A percentile compares a stretch with the other conserved stretches of the same genome.
phyloP scores from a whole-genome alignment of 2,329 filamentous ascomycete species.

The Elsinoe fawcettii region DNA sequence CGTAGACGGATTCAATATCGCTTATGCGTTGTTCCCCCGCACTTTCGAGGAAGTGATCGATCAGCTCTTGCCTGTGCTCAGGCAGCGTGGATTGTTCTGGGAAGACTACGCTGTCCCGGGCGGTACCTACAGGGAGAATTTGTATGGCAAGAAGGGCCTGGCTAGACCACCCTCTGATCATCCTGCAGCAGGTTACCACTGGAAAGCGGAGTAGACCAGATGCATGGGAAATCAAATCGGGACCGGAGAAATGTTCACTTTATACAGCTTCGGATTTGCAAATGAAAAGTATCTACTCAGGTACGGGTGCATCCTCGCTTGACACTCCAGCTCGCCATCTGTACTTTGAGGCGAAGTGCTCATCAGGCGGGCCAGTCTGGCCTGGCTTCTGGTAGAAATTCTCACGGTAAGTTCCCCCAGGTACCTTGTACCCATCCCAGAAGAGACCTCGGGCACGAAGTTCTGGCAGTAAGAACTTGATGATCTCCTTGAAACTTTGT shows the following conservation, averaged over 20 bases:
- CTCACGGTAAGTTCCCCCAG: slow-evolving; percentile 19
- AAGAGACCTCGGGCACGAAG: slow-evolving; percentile 31
- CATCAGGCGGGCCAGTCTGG: neutral
- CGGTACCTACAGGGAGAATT: slow-evolving; percentile 55
- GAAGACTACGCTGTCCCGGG: slow-evolving; percentile 47
- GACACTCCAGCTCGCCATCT: slow-evolving; percentile 3
- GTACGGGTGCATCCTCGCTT: slow-evolving; percentile 1
- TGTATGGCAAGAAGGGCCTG: slow-evolving; percentile 46
- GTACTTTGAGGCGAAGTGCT: slow-evolving; percentile 5
- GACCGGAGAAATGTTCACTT: no score
- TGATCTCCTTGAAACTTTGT: slow-evolving; percentile 59
- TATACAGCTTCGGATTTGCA: neutral
- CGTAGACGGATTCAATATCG: slow-evolving; percentile 68
- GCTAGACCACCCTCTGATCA: slow-evolving; percentile 46
- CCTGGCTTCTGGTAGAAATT: slow-evolving; percentile 12
- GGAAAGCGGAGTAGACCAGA: slow-evolving; percentile 19
- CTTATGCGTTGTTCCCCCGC: slow-evolving; percentile 59
- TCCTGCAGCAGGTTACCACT: slow-evolving; percentile 42
- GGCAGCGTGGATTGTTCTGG: slow-evolving; percentile 51
- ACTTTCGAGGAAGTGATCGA: slow-evolving; percentile 63
- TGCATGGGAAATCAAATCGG: neutral
- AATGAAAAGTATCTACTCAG: neutral
- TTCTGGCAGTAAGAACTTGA: slow-evolving; percentile 40
- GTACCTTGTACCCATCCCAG: slow-evolving; percentile 22
- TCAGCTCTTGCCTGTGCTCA: slow-evolving; percentile 56